Conservation (phyloP, 192 early-diverging fungal genomes). For the Coemansia sp. region DNA sequence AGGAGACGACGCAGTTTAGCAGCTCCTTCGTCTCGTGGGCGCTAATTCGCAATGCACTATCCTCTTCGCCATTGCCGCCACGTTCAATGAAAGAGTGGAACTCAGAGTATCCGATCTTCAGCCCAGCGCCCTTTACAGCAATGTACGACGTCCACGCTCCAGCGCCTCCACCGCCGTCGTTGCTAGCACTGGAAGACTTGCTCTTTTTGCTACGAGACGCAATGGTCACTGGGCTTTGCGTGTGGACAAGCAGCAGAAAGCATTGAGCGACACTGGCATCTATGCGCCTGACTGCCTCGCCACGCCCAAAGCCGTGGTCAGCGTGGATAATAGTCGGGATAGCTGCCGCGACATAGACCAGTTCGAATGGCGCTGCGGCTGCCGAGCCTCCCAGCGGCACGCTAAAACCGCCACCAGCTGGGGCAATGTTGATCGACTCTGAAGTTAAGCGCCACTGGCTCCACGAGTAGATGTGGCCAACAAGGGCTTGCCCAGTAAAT, state of each 20-base stretch:
- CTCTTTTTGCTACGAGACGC: neutral
- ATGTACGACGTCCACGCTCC: neutral
- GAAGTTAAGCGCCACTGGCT: conserved; percentile 26
- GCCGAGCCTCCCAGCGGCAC: neutral
- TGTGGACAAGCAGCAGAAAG: conserved; percentile 28
- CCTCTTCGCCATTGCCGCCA: neutral
- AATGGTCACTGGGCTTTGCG: conserved; percentile 5
- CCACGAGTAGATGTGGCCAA: conserved; percentile 43
- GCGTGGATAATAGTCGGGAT: conserved; percentile 9
- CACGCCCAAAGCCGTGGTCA: conserved; percentile 29
- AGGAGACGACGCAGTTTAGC: conserved; percentile 12
- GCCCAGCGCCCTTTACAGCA: conserved; percentile 10
- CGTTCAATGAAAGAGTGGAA: neutral
- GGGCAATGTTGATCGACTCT: conserved; percentile 13
- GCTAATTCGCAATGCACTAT: neutral
- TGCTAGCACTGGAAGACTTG: neutral
- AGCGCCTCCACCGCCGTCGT: neutral
- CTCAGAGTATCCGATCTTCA: neutral
- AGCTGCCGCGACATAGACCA: conserved; percentile 18
- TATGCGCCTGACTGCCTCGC: neutral
- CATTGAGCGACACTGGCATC: neutral
- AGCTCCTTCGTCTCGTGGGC: neutral
- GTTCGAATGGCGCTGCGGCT: conserved; percentile 4
- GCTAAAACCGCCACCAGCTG: neutral
- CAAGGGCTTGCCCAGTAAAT: conserved; percentile 33